Evolutionary conservation across 2,329 filamentous ascomycete species (phyloP).

Genomic region (Hirsutella thompsonii): DNA sequence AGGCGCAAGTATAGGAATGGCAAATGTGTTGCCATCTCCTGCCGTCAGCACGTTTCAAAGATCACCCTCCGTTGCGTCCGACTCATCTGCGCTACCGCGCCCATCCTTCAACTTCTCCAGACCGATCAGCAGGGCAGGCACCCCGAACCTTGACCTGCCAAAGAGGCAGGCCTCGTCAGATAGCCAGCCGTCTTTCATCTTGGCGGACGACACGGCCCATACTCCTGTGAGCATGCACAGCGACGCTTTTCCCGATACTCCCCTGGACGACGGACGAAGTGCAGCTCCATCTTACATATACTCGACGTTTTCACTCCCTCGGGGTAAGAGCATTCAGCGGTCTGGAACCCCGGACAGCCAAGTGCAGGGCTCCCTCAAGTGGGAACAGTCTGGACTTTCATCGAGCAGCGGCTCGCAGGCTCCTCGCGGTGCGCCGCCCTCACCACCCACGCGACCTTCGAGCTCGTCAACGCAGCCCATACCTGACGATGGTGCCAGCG

Average conservation of each 20-base stretch:
- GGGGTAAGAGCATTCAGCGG: constrained; percentile 67
- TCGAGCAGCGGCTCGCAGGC: constrained; percentile 29
- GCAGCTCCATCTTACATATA: constrained; percentile 70
- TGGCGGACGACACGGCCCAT: constrained; percentile 51
- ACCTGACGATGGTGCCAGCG: constrained; percentile 22
- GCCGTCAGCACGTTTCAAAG: constrained; percentile 49
- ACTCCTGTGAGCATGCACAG: constrained; percentile 63
- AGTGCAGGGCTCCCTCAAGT: constrained; percentile 40
- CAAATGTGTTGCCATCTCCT: constrained; percentile 38
- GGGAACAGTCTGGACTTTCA: constrained; percentile 41
- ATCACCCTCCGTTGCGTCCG: constrained; percentile 77
- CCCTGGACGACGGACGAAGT: constrained; percentile 29
- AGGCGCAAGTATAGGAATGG: constrained; percentile 45
- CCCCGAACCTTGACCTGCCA: constrained; percentile 43
- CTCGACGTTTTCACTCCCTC: constrained; percentile 70
- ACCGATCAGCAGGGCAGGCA: constrained; percentile 65
- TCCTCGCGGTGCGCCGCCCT: constrained; percentile 39
- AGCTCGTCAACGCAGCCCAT: constrained; percentile 34
- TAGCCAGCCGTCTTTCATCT: constrained; percentile 50
- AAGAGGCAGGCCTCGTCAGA: constrained; percentile 52
- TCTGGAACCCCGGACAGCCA: constrained; percentile 45
- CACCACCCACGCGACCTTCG: constrained; percentile 46
- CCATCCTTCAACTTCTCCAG: constrained; percentile 90
- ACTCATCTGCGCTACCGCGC: constrained; percentile 58
- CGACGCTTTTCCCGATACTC: constrained; percentile 49